Evolutionary conservation across 2,329 filamentous ascomycete genomes (phyloP).

Genomic region (Cercospora berteroae): DNA sequence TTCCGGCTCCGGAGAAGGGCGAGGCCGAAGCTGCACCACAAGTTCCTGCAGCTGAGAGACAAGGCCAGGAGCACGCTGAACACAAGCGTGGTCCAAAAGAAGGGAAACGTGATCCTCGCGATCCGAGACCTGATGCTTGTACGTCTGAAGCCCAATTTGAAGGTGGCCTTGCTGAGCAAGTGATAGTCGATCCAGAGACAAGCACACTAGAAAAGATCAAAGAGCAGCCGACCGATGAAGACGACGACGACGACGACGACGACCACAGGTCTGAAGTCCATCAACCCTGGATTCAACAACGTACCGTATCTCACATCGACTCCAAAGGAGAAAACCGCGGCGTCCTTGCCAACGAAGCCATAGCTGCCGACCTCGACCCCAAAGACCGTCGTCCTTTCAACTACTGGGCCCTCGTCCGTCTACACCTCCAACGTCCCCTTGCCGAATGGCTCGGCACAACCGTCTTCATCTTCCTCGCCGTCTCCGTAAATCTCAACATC

Average conservation of each 20-base stretch:
- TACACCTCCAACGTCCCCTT: constrained; percentile 57
- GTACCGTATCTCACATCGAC: constrained; percentile 9
- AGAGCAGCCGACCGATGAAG: constrained; percentile 4
- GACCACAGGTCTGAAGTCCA: not conserved
- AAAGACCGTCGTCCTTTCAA: constrained; percentile 27
- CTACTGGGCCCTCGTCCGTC: constrained; percentile 56
- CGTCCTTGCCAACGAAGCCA: constrained; percentile 15
- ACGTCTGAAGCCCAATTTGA: not conserved
- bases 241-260: not conserved
- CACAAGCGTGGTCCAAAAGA: not conserved
- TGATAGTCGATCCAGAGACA: constrained; percentile 11
- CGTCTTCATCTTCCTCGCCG: constrained; percentile 27
- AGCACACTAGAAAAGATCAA: constrained; percentile 3
- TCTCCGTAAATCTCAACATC: constrained; percentile 36
- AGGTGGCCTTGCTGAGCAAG: not conserved
- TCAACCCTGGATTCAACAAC: constrained; percentile 6
- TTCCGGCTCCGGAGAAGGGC: constrained; percentile 22
- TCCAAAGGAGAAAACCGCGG: constrained; percentile 12
- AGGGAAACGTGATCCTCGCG: constrained; percentile 10
- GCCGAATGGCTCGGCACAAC: constrained; percentile 59
- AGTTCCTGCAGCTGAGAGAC: constrained; percentile 16
- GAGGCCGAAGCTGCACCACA: constrained; percentile 30
- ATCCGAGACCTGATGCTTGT: constrained; percentile 7
- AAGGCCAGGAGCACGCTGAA: not conserved
- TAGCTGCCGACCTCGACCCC: constrained; percentile 7